These are phyloP conservation scores for Russula sp. DNA, from an alignment of 768 basidiomycete genomes.

Conservation along the genomic window DNA sequence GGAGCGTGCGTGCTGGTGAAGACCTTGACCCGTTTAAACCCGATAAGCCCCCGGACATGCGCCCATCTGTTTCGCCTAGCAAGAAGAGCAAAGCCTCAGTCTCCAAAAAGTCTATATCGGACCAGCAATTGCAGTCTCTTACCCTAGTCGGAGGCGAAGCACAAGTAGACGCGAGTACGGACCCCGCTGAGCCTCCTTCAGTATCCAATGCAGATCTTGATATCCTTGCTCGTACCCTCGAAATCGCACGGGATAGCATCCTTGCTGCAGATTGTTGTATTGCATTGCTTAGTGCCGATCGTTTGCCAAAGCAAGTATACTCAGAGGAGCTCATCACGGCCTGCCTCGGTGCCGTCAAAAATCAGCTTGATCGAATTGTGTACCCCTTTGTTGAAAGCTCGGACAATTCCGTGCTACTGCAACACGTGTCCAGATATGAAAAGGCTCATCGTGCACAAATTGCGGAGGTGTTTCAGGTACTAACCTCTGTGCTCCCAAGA, in stretches of 20 bases:
- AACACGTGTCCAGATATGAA: conserved; percentile 46
- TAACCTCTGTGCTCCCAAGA: conserved; percentile 68
- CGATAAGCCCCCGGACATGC: conserved; percentile 28
- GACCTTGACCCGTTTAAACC: conserved; percentile 67
- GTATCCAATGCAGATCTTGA: conserved; percentile 52
- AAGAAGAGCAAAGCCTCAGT: conserved; percentile 48
- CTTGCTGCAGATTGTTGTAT: conserved; percentile 83
- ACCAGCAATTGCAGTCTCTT: conserved; percentile 45
- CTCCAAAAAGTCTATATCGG: conserved; percentile 36
- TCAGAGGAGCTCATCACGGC: conserved; percentile 89
- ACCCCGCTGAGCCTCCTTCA: conserved; percentile 29
- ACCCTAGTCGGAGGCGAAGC: conserved; percentile 41
- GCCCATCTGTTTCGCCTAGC: conserved; percentile 31
- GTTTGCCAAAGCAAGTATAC: conserved; percentile 89
- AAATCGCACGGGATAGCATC: conserved; percentile 67
- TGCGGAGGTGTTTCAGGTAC: conserved; percentile 68
- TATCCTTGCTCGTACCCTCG: conserved; percentile 50
- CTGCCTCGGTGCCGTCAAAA: conserved; percentile 75
- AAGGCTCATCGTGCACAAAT: conserved; percentile 48
- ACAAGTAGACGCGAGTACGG: conserved; percentile 34
- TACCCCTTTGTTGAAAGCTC: conserved; percentile 84
- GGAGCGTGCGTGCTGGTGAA: conserved; percentile 74
- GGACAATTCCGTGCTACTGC: conserved; percentile 49
- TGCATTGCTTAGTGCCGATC: conserved; percentile 71
- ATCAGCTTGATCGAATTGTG: conserved; percentile 71